Evolutionary conservation across 2,329 filamentous ascomycete species (phyloP).

Genomic region (Akanthomyces muscarius): DNA sequence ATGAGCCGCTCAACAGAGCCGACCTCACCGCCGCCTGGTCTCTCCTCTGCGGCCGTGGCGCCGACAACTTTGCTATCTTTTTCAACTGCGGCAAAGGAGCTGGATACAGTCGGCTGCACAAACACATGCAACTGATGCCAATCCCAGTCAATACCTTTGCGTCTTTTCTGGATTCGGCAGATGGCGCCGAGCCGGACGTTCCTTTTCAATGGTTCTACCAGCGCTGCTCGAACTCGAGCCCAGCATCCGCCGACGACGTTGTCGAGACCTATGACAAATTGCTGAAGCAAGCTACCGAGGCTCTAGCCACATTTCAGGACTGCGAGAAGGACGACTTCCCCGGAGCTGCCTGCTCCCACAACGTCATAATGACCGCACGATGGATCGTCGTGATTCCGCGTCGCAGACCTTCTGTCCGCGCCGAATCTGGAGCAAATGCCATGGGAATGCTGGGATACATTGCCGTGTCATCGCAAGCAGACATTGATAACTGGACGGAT

Average conservation of each 20-base stretch:
- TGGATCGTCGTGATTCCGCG: conserved; percentile 47
- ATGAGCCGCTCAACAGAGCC: conserved; percentile 35
- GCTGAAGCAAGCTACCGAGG: conserved; percentile 16
- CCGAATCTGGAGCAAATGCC: conserved; percentile 39
- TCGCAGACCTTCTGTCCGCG: conserved; percentile 28
- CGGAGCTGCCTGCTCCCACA: conserved; percentile 36
- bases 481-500: conserved; percentile 13
- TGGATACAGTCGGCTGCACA: conserved; percentile 45
- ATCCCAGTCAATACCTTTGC: conserved; percentile 26
- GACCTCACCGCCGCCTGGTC: conserved; percentile 38
- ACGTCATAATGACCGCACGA: conserved; percentile 39
- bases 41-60: conserved; percentile 27
- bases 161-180: conserved; percentile 24
- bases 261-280: conserved; percentile 26
- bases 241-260: conserved; percentile 15
- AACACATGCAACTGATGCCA: conserved; percentile 45
- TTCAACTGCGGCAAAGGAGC: conserved; percentile 44
- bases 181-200: conserved; percentile 20
- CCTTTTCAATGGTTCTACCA: conserved; percentile 35
- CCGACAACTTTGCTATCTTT: conserved; percentile 35
- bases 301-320: neutral
- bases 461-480: conserved; percentile 11
- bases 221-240: neutral
- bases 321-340: conserved; percentile 7
- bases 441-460: conserved; percentile 42